Conservation (phyloP, 73 alveolate genomes). For the Paramecium sonneborni region DNA sequence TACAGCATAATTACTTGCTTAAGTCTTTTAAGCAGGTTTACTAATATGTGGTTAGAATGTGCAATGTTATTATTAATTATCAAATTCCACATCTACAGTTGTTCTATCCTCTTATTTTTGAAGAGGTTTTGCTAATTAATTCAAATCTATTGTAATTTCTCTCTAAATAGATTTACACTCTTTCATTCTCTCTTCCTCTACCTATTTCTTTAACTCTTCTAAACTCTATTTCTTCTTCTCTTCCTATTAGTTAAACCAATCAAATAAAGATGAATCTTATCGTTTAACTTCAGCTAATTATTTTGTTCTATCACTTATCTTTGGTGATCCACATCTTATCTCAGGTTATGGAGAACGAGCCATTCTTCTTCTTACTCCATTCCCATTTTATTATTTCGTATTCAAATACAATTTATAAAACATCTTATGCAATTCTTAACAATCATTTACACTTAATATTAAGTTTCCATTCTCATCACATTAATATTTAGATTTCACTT, state of each 20-base stretch:
- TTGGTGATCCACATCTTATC: slow-evolving; percentile 32
- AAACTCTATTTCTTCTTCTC: background rate
- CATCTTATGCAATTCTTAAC: background rate
- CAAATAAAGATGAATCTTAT: background rate
- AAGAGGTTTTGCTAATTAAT: slow-evolving; percentile 25
- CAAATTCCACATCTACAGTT: slow-evolving; percentile 36
- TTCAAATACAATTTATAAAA: slow-evolving; percentile 31
- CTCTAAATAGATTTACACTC: slow-evolving; percentile 14
- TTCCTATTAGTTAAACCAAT: slow-evolving; percentile 32
- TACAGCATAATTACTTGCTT: background rate
- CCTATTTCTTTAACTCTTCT: background rate
- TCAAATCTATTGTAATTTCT: slow-evolving; percentile 15
- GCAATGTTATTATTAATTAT: slow-evolving; percentile 14
- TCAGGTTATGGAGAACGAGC: slow-evolving; percentile 43
- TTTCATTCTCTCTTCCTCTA: background rate
- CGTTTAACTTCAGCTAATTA: slow-evolving; percentile 23
- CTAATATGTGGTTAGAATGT: slow-evolving; percentile 37
- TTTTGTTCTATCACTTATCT: slow-evolving; percentile 17
- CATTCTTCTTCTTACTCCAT: slow-evolving; percentile 27
- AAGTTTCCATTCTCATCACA: slow-evolving; percentile 50
- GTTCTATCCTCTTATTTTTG: slow-evolving; percentile 39
- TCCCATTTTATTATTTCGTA: slow-evolving; percentile 13
- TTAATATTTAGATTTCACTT: background rate
- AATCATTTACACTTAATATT: background rate
- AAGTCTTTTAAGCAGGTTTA: background rate